Percentiles rank a stretch among this genome's conserved stretches.
These are phyloP conservation scores for Poterioochromonas sp. DNA, from an alignment of 352 stramenopile species.

Conservation along the genomic window DNA sequence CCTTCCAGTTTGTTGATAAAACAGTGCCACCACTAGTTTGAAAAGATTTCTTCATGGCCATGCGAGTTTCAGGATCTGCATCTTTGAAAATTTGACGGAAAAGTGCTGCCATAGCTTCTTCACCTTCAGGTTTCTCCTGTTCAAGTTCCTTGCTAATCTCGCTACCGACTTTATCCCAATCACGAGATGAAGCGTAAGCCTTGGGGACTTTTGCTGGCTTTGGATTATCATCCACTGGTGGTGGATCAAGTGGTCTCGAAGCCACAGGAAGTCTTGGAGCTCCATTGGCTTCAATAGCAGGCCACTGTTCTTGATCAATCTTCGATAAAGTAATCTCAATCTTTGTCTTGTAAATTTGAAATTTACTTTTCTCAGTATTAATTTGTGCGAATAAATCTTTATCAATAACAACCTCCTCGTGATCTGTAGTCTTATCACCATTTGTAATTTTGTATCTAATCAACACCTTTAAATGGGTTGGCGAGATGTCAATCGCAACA, in stretches of 20 bases:
- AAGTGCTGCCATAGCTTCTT: constrained; percentile 77
- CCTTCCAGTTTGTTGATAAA: constrained; percentile 78
- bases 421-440: constrained; percentile 49
- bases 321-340: constrained; percentile 72
- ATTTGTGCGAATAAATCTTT: constrained; percentile 59
- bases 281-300: constrained; percentile 52
- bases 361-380: constrained; percentile 52
- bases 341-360: constrained; percentile 57
- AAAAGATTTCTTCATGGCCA: constrained; percentile 84
- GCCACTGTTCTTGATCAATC: constrained; percentile 48
- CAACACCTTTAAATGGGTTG: constrained; percentile 48
- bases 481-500: constrained; percentile 53
- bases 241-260: constrained; percentile 47
- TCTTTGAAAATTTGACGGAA: constrained; percentile 83
- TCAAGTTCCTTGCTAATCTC: constrained; percentile 64
- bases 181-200: constrained; percentile 64
- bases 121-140: constrained; percentile 72
- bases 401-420: constrained; percentile 57
- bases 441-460: constrained; percentile 20
- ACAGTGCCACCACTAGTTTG: constrained; percentile 83
- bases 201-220: constrained; percentile 47
- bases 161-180: constrained; percentile 76
- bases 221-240: constrained; percentile 38
- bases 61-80: constrained; percentile 71
- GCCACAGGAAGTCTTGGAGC: constrained; percentile 43